Evolutionary conservation across 2,329 filamentous ascomycete genomes (phyloP).

Genomic region (Monosporascus sp.): DNA sequence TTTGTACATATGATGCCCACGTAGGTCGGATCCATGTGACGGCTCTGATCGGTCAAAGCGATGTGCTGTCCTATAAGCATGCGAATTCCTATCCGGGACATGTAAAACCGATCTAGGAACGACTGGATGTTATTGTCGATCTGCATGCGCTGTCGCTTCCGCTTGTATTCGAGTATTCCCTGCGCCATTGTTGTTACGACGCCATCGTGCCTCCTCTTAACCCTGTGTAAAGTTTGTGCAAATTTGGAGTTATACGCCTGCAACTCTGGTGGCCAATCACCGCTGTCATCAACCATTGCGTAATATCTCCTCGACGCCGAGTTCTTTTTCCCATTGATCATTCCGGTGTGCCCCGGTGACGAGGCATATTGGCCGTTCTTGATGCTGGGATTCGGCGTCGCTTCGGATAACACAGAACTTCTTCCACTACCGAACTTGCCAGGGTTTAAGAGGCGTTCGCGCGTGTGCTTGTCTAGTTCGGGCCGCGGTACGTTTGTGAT

Average conservation of each 20-base stretch:
- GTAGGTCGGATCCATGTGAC: slow-evolving; percentile 85
- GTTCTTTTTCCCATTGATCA: slow-evolving; percentile 43
- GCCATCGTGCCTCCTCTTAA: slow-evolving; percentile 93
- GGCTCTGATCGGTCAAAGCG: slow-evolving; percentile 87
- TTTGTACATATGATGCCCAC: slow-evolving; percentile 99
- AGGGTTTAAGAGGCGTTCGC: slow-evolving; percentile 71
- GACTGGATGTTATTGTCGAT: slow-evolving; percentile 97
- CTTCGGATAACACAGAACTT: slow-evolving; percentile 67
- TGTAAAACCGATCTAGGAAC: slow-evolving; percentile 98
- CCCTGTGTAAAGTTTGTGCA: slow-evolving; percentile 80
- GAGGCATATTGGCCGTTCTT: slow-evolving; percentile 74
- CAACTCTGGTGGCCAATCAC: slow-evolving; percentile 89
- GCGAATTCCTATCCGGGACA: slow-evolving; percentile 97
- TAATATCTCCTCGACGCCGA: slow-evolving; percentile 71
- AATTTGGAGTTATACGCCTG: slow-evolving; percentile 93
- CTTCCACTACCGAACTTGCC: slow-evolving; percentile 47
- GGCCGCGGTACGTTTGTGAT: slow-evolving; percentile 84
- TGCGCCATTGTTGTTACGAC: slow-evolving; percentile 98
- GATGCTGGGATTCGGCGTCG: slow-evolving; percentile 86
- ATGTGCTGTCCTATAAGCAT: slow-evolving; percentile 99
- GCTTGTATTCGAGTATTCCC: slow-evolving; percentile 97
- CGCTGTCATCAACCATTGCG: slow-evolving; percentile 80
- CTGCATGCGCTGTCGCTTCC: slow-evolving; percentile 91
- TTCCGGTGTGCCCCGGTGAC: slow-evolving; percentile 42
- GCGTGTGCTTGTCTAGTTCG: slow-evolving; percentile 67